Base-by-base conservation (phyloP, 768 basidiomycete species). In the Scleroderma bovista region DNA sequence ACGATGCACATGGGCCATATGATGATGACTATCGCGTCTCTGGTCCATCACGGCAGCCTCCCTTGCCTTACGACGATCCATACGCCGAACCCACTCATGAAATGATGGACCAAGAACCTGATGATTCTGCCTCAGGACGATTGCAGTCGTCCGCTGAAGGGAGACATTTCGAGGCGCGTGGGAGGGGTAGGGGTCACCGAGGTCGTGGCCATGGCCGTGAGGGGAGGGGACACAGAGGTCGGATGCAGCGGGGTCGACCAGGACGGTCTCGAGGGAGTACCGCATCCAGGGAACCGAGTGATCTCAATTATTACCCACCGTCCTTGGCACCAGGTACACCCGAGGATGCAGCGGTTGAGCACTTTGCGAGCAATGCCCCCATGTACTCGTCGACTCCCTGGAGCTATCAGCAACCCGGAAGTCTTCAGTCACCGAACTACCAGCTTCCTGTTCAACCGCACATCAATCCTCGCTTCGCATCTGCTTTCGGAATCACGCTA, bases 381-480 rank as follows among this genome's bases (percentile, higher is more conserved):
- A 42, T 56, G n/a, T 60, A 51, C 50, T 41, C 47, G 19, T 31
- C 42, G 17, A 32, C 40, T 43, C 17, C 57, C 12, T 65, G 61
- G 65, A n/a, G 47, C 26, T 54, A 51, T 50, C 53, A 54, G 2
- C 55, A 43, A 29, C 24, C 34, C 20, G 55, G 37, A 31, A 44
- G 37, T 39, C 41, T 52, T 3, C 47, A 19, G 31, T 26, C 58
- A 7, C 50, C 57, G 44, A 48, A 49, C 47, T 63, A 60, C 16
- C 66, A 61, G 41, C 53, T 59, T 26, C 61, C 72, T 60, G 72
- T 88, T n/a, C 86, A 88, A 55, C 88, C 88, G 6, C 88, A 91
- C 59, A 90, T 91, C 51, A 90, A 91, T 57, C 88, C 88, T 9
- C 76, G 83, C 11, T 90, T 91, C 65, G 85, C 86, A 13, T 76